These are phyloP conservation scores for Metschnikowia continentalis DNA, from an alignment of 805 yeast species.

Conservation along the genomic window DNA sequence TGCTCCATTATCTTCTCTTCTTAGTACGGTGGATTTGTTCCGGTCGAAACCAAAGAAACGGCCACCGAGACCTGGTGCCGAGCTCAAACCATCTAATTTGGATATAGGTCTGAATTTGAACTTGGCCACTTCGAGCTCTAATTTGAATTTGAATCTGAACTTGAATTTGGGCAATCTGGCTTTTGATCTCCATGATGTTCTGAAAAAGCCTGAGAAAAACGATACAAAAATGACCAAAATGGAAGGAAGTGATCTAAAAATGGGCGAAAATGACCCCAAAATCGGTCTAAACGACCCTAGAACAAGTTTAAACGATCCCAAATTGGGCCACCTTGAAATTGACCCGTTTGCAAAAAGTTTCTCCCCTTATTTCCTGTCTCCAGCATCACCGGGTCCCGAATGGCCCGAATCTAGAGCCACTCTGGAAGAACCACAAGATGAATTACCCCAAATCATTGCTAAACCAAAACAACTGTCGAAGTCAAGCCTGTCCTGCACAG, in stretches of 20 bases:
- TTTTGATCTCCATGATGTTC: too few relatives aligned
- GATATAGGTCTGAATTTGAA: too few relatives aligned
- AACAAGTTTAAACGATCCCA: background rate
- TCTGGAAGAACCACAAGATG: background rate
- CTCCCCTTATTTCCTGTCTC: background rate
- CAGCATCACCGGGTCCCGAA: background rate
- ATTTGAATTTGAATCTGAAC: too few relatives aligned
- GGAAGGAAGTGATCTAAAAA: background rate
- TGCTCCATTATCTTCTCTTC: slow-evolving; percentile 76
- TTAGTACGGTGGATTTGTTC: slow-evolving; percentile 74
- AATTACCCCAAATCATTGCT: slow-evolving; percentile 53
- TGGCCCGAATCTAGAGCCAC: background rate
- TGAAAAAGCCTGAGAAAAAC: too few relatives aligned
- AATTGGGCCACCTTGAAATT: background rate
- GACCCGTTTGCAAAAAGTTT: background rate
- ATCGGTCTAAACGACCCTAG: too few relatives aligned
- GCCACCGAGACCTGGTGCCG: too few relatives aligned
- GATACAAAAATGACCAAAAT: too few relatives aligned
- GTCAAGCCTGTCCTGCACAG: slow-evolving; percentile 22
- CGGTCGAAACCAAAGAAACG: slow-evolving; percentile 16
- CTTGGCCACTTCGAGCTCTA: too few relatives aligned
- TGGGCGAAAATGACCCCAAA: background rate
- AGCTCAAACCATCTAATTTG: too few relatives aligned
- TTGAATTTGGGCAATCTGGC: too few relatives aligned
- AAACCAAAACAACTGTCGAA: slow-evolving; percentile 46